phyloP scores from a whole-genome alignment of 1,284 basidiomycete genomes.

The Calocybe gambosa region DNA sequence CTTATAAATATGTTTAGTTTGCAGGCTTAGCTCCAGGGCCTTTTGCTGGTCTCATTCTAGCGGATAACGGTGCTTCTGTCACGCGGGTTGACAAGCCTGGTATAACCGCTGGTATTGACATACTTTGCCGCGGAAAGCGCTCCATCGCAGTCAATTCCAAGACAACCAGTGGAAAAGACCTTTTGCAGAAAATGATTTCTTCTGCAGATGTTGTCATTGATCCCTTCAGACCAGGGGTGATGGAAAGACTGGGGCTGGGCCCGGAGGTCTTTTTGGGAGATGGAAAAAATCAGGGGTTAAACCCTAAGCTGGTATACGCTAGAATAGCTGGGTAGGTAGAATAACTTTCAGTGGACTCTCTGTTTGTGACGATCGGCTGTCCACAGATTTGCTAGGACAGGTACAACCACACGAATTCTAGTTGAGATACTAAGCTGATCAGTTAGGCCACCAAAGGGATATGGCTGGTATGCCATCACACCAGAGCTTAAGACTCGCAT shows the following conservation, averaged over 20 bases:
- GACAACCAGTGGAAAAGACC: slow-evolving; percentile 47
- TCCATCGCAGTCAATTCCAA: slow-evolving; percentile 69
- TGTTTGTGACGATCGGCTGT: slow-evolving; percentile 2
- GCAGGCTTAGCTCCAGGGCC: slow-evolving; percentile 82
- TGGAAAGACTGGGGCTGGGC: slow-evolving; percentile 74
- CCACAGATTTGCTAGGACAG: slow-evolving; percentile 52
- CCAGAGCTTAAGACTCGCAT: background rate
- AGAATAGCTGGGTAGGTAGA: slow-evolving; percentile 55
- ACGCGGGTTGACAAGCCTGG: slow-evolving; percentile 66
- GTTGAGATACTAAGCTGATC: slow-evolving; percentile 8
- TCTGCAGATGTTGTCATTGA: slow-evolving; percentile 77
- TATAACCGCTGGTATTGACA: slow-evolving; percentile 34
- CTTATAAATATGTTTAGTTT: slow-evolving; percentile 43
- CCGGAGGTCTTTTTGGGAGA: slow-evolving; percentile 65
- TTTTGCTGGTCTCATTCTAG: slow-evolving; percentile 73
- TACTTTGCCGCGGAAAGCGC: slow-evolving; percentile 67
- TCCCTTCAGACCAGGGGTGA: slow-evolving; percentile 77
- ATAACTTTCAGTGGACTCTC: background rate
- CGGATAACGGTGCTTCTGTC: slow-evolving; percentile 79
- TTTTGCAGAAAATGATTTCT: slow-evolving; percentile 56
- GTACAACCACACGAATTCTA: slow-evolving; percentile 24
- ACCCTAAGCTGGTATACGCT: slow-evolving; percentile 58
- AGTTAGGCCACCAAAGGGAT: slow-evolving; percentile 52
- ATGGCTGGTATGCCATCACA: slow-evolving; percentile 53
- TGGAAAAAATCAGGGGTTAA: slow-evolving; percentile 39